Evolutionary conservation across 352 stramenopile genomes (phyloP), one percentile per base, ranked within the genome.

Genomic region (Phytophthora podocarpi): DNA sequence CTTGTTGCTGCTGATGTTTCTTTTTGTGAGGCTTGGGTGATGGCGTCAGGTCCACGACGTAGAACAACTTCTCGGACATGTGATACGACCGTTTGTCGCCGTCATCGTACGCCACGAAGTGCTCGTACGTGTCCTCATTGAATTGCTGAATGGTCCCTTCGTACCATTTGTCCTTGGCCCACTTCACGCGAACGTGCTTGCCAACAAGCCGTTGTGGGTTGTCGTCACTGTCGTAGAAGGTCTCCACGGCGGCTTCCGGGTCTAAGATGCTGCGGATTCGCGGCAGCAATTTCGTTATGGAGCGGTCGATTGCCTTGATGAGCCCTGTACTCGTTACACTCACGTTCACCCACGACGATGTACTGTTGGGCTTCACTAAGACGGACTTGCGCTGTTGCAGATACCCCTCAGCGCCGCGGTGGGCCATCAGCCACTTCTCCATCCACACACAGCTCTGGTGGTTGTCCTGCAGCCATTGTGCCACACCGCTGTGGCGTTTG

Each of bases 141-240:
- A 95, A 96, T 26, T 74, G 69, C 53, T 91, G 70, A 10, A 96
- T 86, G 26, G 46, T 52, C 11, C 88, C 88, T 70, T 93, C 82
- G 46, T 96, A 96, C 86, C 86, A 96, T 57, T 95, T 94, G 53
- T 96, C 86, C 39, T 93, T 92, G 18, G 86, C 86, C 88, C 88
- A 96, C 55, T 95, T 96, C 15, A 96, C 88, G 24, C 82, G 80
- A 36, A 96, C 84, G 6, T 85, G 86, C 49, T 91, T 90, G 26
- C 86, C 86, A 0, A 96, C 85, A 53, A 96, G 85, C 2, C 82
- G 82, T 58, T 76, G 61, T 21, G 88, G 88, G 32, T 96, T 94
- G 67, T 96, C 88, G 54, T 96, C 88, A 51, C 86, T 95, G 51
- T 95, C 87, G 67, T 96, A 96, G 37, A 95, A 92, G n/a, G 74